Percentiles rank a stretch among this genome's conserved stretches.
Evolutionary conservation across 2,329 filamentous ascomycete species (phyloP).

Genomic region (Aspergillus bombycis): DNA sequence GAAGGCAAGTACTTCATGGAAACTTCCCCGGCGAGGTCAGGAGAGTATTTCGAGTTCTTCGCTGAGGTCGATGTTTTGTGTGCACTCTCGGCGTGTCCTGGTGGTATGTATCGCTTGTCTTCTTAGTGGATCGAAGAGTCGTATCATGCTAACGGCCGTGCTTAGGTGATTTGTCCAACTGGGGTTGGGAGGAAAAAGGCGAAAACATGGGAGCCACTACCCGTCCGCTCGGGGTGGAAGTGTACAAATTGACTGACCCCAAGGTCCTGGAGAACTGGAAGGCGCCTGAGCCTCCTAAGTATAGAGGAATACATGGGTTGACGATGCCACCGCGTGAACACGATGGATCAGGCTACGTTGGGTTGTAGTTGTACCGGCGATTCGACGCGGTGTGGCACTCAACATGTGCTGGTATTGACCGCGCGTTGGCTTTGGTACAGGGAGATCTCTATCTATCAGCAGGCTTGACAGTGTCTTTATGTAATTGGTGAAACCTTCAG

Average conservation of each 20-base stretch:
- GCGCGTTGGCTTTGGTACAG: not conserved
- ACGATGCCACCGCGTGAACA: conserved; percentile 46
- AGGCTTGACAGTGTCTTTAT: not conserved
- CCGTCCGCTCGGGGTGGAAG: conserved; percentile 74
- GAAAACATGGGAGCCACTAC: conserved; percentile 67
- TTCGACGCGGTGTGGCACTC: not conserved
- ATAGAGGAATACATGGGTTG: conserved; percentile 70
- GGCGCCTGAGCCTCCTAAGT: conserved; percentile 61
- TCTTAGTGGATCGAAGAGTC: not conserved
- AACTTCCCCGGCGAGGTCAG: conserved; percentile 49
- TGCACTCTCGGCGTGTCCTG: conserved; percentile 71
- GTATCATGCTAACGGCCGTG: conserved; percentile 18
- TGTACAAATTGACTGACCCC: conserved; percentile 65
- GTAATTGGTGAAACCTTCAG: not conserved
- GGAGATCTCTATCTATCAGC: not conserved
- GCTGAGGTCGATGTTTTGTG: conserved; percentile 76
- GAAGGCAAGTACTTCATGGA: conserved; percentile 76
- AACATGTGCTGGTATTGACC: not conserved
- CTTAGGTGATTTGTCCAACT: conserved; percentile 71
- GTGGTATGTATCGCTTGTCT: conserved; percentile 47
- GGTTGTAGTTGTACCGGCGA: conserved; percentile 20
- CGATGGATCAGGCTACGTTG: conserved; percentile 30
- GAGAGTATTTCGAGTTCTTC: conserved; percentile 72
- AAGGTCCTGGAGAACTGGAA: conserved; percentile 65
- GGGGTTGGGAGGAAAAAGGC: conserved; percentile 71